Percentiles rank a stretch among this genome's conserved stretches.
Evolutionary conservation across 306 rosid species (phyloP).

Genomic region (Cyamopsis tetragonoloba): DNA sequence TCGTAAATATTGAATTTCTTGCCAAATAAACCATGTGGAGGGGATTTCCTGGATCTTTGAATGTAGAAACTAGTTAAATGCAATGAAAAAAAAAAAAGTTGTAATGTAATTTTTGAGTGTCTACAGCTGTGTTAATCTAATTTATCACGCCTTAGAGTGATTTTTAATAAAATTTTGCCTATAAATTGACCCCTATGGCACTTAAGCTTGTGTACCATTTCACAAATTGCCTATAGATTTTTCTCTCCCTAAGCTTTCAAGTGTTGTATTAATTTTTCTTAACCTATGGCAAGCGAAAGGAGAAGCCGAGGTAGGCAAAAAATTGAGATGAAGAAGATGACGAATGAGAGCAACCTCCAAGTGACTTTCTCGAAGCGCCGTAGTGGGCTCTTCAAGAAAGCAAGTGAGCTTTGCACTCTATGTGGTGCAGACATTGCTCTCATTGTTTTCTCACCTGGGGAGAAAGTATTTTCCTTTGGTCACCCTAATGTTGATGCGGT

Average conservation of each 20-base stretch:
- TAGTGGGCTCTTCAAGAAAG: slow-evolving; percentile 41
- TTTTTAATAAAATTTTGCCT: too few relatives aligned
- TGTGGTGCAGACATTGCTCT: slow-evolving; percentile 31
- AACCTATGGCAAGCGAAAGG: neutral
- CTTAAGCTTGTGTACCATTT: too few relatives aligned
- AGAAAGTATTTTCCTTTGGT: slow-evolving; percentile 40
- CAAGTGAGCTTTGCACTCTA: slow-evolving; percentile 38
- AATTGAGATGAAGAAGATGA: slow-evolving; percentile 40
- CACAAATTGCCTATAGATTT: slow-evolving; percentile 5
- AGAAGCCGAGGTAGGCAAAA: slow-evolving; percentile 29
- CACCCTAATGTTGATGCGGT: slow-evolving; percentile 27
- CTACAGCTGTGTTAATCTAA: too few relatives aligned
- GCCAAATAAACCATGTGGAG: too few relatives aligned
- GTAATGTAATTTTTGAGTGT: too few relatives aligned
- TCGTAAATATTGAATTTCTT: too few relatives aligned
- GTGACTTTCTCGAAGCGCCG: slow-evolving; percentile 44
- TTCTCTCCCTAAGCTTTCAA: too few relatives aligned
- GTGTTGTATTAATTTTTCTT: neutral
- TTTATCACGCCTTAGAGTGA: too few relatives aligned
- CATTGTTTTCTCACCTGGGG: slow-evolving; percentile 28
- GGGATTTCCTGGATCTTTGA: too few relatives aligned
- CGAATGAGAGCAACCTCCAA: slow-evolving; percentile 33
- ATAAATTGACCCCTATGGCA: too few relatives aligned
- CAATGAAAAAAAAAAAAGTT: too few relatives aligned
- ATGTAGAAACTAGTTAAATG: too few relatives aligned